Conservation (phyloP, 2,329 filamentous ascomycete species). For the Penicillium sp. region DNA sequence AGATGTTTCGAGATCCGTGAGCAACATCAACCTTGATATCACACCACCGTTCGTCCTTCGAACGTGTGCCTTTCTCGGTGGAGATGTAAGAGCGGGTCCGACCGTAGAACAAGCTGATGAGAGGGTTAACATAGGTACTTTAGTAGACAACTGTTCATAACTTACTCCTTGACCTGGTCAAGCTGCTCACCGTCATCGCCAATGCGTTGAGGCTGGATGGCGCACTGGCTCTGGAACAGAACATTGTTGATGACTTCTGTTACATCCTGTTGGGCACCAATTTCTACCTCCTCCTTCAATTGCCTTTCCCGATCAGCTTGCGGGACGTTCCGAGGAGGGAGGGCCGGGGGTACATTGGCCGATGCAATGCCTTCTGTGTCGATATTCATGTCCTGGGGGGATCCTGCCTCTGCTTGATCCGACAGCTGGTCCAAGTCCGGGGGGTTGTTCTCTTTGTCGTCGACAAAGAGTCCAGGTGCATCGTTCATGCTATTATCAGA, state of each 20-base stretch:
- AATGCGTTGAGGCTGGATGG: slow-evolving; percentile 68
- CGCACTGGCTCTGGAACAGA: slow-evolving; percentile 83
- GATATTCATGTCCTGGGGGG: slow-evolving; percentile 16
- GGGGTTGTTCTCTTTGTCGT: slow-evolving; percentile 42
- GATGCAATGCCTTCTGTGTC: slow-evolving; percentile 7
- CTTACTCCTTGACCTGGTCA: slow-evolving; percentile 69
- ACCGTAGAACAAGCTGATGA: slow-evolving; percentile 50
- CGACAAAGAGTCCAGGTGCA: slow-evolving; percentile 17
- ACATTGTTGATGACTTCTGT: slow-evolving; percentile 94
- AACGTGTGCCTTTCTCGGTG: slow-evolving; percentile 45
- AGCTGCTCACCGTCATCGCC: slow-evolving; percentile 71
- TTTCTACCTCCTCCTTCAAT: slow-evolving; percentile 52
- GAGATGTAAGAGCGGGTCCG: slow-evolving; percentile 47
- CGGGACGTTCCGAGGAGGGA: slow-evolving; percentile 53
- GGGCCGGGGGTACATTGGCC: slow-evolving; percentile 51
- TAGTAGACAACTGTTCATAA: slow-evolving; percentile 17
- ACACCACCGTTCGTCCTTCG: slow-evolving; percentile 58
- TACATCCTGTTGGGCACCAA: slow-evolving; percentile 83
- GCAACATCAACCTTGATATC: slow-evolving; percentile 63
- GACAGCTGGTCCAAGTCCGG: slow-evolving; percentile 7
- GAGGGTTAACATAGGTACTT: slow-evolving; percentile 9
- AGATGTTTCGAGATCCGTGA: slow-evolving; percentile 63
- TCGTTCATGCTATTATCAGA: slow-evolving; percentile 26
- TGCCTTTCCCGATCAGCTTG: slow-evolving; percentile 35
- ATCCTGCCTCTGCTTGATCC: slow-evolving; percentile 21